These are phyloP conservation scores for Maudiozyma serrabonitensis DNA, from an alignment of 805 yeast species.

Conservation along the genomic window DNA sequence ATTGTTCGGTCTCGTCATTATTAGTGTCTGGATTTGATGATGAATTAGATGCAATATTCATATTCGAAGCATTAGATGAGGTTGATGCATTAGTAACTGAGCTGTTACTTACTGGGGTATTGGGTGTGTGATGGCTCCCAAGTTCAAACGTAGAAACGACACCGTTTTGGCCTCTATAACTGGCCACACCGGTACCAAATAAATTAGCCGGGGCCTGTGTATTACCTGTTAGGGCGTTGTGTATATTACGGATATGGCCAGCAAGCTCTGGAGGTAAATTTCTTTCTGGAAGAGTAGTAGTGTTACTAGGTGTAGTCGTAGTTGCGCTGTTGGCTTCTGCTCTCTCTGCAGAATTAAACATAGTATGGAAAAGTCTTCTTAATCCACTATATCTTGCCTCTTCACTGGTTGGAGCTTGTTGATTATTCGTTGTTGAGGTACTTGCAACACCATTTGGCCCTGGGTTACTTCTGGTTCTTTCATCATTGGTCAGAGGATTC, in stretches of 20 bases:
- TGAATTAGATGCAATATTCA: neutral
- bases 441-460: neutral
- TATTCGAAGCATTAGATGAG: neutral
- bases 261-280: neutral
- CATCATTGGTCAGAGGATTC: constrained; percentile 3
- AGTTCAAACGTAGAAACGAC: constrained; percentile 18
- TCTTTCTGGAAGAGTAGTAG: neutral
- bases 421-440: neutral
- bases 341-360: neutral
- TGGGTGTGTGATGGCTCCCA: constrained; percentile 1
- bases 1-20: neutral
- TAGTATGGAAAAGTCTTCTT: neutral
- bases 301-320: neutral
- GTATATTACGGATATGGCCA: neutral
- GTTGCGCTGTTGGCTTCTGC: neutral
- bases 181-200: constrained; percentile 28
- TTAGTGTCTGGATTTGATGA: neutral
- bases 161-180: constrained; percentile 24
- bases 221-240: neutral
- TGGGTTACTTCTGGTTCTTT: constrained; percentile 2
- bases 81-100: neutral
- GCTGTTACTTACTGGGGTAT: neutral
- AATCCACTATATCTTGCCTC: neutral
- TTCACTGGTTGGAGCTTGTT: neutral
- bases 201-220: constrained; percentile 2